Conservation (phyloP, 2,329 filamentous ascomycete genomes). For the Rhynchosporium graminicola region DNA sequence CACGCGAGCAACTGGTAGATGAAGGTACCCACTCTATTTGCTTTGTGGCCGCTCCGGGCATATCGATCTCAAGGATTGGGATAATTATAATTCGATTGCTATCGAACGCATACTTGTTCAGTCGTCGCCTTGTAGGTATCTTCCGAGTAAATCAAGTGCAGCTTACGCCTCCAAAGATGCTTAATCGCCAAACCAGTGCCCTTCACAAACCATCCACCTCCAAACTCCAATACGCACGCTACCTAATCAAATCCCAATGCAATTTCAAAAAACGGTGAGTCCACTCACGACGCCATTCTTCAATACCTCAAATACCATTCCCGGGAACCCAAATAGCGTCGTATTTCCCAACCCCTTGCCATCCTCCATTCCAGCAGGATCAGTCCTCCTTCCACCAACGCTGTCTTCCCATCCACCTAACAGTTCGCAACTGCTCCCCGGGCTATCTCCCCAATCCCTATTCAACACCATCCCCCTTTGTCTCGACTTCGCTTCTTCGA, state of each 20-base stretch:
- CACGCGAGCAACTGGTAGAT: not conserved
- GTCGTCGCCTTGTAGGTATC: conserved; percentile 6
- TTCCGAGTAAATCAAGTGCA: conserved; percentile 10
- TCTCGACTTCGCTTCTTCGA: conserved; percentile 51
- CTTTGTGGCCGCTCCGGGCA: no score
- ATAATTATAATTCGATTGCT: no score
- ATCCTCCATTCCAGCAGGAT: conserved; percentile 49
- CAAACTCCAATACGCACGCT: conserved; percentile 17
- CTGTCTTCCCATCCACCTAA: conserved; percentile 85
- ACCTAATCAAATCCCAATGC: conserved; percentile 9
- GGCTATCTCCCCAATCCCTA: conserved; percentile 87
- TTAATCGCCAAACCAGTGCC: not conserved
- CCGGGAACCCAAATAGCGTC: conserved; percentile 90
- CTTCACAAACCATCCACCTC: conserved; percentile 2
- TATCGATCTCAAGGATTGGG: no score
- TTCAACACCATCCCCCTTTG: conserved; percentile 85
- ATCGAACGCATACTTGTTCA: not conserved
- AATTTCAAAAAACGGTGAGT: conserved; percentile 75
- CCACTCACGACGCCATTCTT: conserved; percentile 89
- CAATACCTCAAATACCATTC: conserved; percentile 91
- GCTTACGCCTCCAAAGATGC: not conserved
- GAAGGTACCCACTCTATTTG: no score
- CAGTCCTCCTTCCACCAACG: conserved; percentile 45
- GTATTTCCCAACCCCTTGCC: conserved; percentile 67
- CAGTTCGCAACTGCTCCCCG: conserved; percentile 81